Base-by-base conservation (phyloP, 2,329 filamentous ascomycete species). In the Talaromyces piceae region DNA sequence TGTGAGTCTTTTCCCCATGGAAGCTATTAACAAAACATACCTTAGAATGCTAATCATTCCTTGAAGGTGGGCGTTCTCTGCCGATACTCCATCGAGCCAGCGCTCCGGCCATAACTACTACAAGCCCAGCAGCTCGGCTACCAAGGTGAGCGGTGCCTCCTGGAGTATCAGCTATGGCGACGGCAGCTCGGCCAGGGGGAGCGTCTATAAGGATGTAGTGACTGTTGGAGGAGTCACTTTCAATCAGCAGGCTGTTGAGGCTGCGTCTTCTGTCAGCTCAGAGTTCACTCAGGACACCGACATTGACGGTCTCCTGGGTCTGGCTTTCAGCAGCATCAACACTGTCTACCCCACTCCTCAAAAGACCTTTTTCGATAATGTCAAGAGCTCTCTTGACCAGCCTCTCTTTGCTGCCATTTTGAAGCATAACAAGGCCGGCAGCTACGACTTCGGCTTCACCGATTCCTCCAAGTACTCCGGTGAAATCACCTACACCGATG, bases 161-260 rank as follows among this genome's bases (percentile, higher is more conserved):
- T 87, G 83, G 82, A 66, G 66, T 7, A 83, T 87, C 59, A 68
- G 62, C 12, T 88, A 88, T 58, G 83, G 81, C 20, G 85, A 88
- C 57, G 80, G 80, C 11, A 81, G 79, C 37, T 74, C 74, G 33
- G 84, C 84, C 13, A 72, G 66, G 37, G 84, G 85, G 37, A 76
- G 77, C 45, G 84, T 88, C 49, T 86, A 84, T 66, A 75, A 72
- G 25, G 84, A 87, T 63, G 78, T 73, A 45, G 84, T 87, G 41
- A 70, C 72, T 22, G 75, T 88, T 22, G 83, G 82, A 43, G 71
- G 71, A 23, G 77, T 84, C 2, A 78, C 72, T 25, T 81, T 82
- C 30, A 73, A 74, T 2, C 63, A 66, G 2, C 84, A 87, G 66
- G 81, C 82, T 7, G 79, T 88, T 7, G 81, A 87, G 65, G 78